phyloP scores from a whole-genome alignment of 2,329 filamentous ascomycete species.

The Neopestalotiopsis clavispora region DNA sequence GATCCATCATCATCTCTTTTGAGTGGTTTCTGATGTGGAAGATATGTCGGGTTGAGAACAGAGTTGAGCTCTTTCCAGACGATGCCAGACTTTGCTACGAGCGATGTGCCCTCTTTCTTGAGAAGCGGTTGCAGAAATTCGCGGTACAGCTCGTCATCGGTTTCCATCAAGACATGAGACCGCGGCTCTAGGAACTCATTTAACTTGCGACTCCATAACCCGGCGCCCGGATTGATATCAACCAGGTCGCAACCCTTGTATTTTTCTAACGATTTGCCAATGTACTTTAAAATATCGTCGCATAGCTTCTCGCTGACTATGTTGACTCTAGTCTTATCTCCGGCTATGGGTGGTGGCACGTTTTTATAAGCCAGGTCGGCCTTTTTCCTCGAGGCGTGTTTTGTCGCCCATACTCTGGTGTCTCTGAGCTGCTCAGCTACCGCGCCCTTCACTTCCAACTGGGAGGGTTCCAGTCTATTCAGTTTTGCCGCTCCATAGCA shows the following conservation, averaged over 20 bases:
- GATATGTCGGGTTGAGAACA: constrained; percentile 53
- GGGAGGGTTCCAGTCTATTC: neutral
- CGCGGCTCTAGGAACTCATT: constrained; percentile 78
- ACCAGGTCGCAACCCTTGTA: constrained; percentile 83
- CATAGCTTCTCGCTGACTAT: constrained; percentile 57
- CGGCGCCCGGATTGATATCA: constrained; percentile 82
- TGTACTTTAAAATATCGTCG: constrained; percentile 70
- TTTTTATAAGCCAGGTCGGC: neutral
- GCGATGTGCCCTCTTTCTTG: constrained; percentile 48
- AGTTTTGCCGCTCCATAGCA: neutral
- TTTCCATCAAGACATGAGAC: constrained; percentile 83
- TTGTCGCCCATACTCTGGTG: constrained; percentile 1
- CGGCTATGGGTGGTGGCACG: constrained; percentile 16
- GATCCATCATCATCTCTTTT: constrained; percentile 43
- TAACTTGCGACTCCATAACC: constrained; percentile 79
- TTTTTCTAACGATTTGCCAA: constrained; percentile 70
- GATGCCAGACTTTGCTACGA: constrained; percentile 63
- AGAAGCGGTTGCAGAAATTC: constrained; percentile 66
- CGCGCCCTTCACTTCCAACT: constrained; percentile 18
- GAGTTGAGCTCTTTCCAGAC: constrained; percentile 62
- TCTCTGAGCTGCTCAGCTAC: constrained; percentile 25
- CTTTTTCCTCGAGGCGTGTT: neutral
- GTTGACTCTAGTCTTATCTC: constrained; percentile 53
- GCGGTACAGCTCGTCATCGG: constrained; percentile 61
- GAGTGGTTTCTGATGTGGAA: constrained; percentile 59